A percentile compares a stretch with the other conserved stretches of the same genome.
Conservation (phyloP, 2,329 filamentous ascomycete genomes). For the Trichoderma koningii region DNA sequence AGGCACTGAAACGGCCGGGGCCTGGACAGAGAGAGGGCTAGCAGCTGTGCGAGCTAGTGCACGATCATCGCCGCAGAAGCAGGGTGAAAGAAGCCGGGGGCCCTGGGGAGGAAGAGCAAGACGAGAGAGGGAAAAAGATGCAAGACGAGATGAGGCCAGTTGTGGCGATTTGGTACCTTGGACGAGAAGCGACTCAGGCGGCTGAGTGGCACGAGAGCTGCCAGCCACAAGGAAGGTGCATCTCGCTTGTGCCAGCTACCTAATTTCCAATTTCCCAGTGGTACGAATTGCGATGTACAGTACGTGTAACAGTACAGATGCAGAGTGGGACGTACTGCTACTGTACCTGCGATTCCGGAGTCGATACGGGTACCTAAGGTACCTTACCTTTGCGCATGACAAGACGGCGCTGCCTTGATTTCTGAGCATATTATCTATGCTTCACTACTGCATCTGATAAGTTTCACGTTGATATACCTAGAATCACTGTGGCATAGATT, state of each 20-base stretch:
- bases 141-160: background rate
- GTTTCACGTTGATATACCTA: too few relatives aligned
- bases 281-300: background rate
- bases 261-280: background rate
- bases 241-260: conserved; percentile 20
- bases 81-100: background rate
- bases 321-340: too few relatives aligned
- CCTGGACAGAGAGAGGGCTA: conserved; percentile 19
- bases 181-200: background rate
- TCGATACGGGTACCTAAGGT: too few relatives aligned
- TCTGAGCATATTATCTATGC: too few relatives aligned
- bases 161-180: background rate
- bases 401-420: too few relatives aligned
- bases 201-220: conserved; percentile 1
- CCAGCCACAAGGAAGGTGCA: background rate
- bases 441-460: too few relatives aligned
- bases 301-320: too few relatives aligned
- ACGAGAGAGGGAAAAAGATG: background rate
- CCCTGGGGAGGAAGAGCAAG: background rate
- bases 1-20: conserved; percentile 13
- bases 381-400: too few relatives aligned
- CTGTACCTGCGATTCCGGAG: too few relatives aligned
- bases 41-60: conserved; percentile 4
- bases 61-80: conserved; percentile 12
- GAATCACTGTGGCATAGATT: background rate